A percentile compares a stretch with the other conserved stretches of the same genome.
These are phyloP conservation scores for Coriolopsis trogii DNA, from an alignment of 1,284 basidiomycete species.

Conservation along the genomic window DNA sequence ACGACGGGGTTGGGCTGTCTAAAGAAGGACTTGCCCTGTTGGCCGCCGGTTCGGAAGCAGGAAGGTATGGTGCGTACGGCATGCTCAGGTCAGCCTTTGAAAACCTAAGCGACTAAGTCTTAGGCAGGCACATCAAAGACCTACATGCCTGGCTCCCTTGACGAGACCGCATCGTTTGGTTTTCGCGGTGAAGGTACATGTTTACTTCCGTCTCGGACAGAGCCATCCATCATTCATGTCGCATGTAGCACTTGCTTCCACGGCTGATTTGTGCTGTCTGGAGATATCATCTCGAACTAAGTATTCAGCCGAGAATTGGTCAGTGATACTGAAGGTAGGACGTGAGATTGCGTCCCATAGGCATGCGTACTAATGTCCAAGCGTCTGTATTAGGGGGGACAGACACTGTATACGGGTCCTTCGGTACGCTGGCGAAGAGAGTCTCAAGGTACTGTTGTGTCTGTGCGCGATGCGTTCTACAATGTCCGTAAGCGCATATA, in stretches of 20 bases:
- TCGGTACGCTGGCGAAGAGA: conserved; percentile 75
- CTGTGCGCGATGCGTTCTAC: conserved; percentile 84
- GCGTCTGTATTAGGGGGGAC: too few relatives aligned
- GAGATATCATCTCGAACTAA: conserved; percentile 78
- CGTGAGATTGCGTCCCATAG: too few relatives aligned
- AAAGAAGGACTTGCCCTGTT: conserved; percentile 59
- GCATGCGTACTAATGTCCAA: too few relatives aligned
- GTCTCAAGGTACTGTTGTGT: conserved; percentile 75
- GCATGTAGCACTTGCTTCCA: conserved; percentile 77
- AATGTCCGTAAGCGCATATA: conserved; percentile 54
- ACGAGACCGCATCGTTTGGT: conserved; percentile 71
- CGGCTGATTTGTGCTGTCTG: conserved; percentile 71
- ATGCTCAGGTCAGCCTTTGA: not conserved
- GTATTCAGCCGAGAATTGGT: conserved; percentile 62
- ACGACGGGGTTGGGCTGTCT: conserved; percentile 79
- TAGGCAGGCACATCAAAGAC: conserved; percentile 70
- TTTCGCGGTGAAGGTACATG: conserved; percentile 86
- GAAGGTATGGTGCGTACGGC: conserved; percentile 64
- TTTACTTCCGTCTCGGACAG: not conserved
- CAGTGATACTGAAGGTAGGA: conserved; percentile 74
- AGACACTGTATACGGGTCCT: conserved; percentile 69
- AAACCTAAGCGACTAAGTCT: not conserved
- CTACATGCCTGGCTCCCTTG: conserved; percentile 52
- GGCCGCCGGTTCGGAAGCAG: conserved; percentile 50
- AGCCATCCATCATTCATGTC: not conserved